Percentiles rank a stretch among this genome's conserved stretches.
These are phyloP conservation scores for Ramalina intermedia DNA, from an alignment of 495 filamentous ascomycete species.

Conservation along the genomic window DNA sequence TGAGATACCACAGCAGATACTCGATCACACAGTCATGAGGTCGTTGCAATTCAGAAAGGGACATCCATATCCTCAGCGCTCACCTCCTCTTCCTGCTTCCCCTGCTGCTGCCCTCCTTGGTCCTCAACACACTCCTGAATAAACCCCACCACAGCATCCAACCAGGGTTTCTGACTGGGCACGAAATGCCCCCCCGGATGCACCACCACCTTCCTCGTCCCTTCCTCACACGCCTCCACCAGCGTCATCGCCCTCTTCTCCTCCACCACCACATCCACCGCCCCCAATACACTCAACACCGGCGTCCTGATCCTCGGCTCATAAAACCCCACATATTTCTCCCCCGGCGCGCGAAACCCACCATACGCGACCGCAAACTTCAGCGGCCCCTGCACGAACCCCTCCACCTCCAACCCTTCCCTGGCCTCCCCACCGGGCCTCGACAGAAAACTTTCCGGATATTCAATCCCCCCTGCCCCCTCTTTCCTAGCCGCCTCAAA, in stretches of 20 bases:
- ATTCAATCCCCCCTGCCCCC: constrained; percentile 25
- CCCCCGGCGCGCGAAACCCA: constrained; percentile 57
- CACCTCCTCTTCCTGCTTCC: constrained; percentile 8
- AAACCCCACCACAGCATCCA: constrained; percentile 59
- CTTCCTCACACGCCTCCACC: constrained; percentile 48
- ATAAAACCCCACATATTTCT: constrained; percentile 55
- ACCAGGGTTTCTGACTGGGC: constrained; percentile 66
- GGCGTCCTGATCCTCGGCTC: constrained; percentile 64
- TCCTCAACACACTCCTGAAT: constrained; percentile 44
- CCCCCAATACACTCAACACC: constrained; percentile 68
- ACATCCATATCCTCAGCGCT: constrained; percentile 50
- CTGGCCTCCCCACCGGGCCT: constrained; percentile 20
- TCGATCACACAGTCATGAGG: neutral
- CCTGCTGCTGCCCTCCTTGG: constrained; percentile 33
- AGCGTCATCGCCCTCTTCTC: constrained; percentile 53
- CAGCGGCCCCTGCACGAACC: constrained; percentile 41
- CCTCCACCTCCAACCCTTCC: constrained; percentile 17
- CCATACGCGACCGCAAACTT: constrained; percentile 69
- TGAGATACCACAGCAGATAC: neutral
- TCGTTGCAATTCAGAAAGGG: constrained; percentile 33
- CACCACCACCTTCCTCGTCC: constrained; percentile 49
- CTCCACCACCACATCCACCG: constrained; percentile 78
- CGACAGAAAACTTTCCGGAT: constrained; percentile 32
- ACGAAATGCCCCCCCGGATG: constrained; percentile 94
- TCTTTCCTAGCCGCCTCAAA: constrained; percentile 23